phyloP scores from a whole-genome alignment of 1,139 yeast genomes.

The Lodderomyces orthopsilosis region DNA sequence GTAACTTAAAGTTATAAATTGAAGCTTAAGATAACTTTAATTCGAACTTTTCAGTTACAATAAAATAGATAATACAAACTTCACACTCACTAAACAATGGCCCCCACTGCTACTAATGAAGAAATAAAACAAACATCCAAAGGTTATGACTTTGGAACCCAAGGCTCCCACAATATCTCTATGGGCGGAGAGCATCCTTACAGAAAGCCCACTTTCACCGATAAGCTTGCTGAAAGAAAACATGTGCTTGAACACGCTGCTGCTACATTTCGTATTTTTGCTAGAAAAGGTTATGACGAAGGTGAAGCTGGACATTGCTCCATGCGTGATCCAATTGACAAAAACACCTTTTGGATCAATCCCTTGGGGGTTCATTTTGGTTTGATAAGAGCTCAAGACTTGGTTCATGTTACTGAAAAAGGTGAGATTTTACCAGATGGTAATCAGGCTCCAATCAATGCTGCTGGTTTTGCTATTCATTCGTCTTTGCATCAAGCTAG shows the following conservation, averaged over 20 bases:
- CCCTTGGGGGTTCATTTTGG: constrained; percentile 73
- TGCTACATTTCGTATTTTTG: constrained; percentile 74
- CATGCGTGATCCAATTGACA: constrained; percentile 72
- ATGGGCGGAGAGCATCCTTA: constrained; percentile 47
- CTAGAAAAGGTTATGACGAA: constrained; percentile 67
- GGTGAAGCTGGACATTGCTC: constrained; percentile 85
- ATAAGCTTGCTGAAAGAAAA: constrained; percentile 49
- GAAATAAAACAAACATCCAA: constrained; percentile 9
- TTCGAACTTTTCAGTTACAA: too few relatives aligned
- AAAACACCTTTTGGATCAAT: constrained; percentile 74
- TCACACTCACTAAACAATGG: constrained; percentile 8
- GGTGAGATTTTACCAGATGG: constrained; percentile 68
- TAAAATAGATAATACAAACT: too few relatives aligned
- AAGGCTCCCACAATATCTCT: constrained; percentile 49
- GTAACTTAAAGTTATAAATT: too few relatives aligned
- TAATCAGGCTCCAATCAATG: constrained; percentile 61
- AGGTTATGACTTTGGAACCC: constrained; percentile 33
- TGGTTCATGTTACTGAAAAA: constrained; percentile 73
- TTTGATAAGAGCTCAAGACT: constrained; percentile 63
- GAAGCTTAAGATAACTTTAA: too few relatives aligned
- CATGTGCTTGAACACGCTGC: constrained; percentile 75
- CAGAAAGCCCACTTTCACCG: constrained; percentile 49
- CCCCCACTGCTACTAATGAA: constrained; percentile 5
- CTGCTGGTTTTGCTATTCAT: constrained; percentile 81
- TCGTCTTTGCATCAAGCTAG: constrained; percentile 73